Evolutionary conservation across 371 early-diverging fungal species (phyloP).

Genomic region (Apophysomyces variabilis): DNA sequence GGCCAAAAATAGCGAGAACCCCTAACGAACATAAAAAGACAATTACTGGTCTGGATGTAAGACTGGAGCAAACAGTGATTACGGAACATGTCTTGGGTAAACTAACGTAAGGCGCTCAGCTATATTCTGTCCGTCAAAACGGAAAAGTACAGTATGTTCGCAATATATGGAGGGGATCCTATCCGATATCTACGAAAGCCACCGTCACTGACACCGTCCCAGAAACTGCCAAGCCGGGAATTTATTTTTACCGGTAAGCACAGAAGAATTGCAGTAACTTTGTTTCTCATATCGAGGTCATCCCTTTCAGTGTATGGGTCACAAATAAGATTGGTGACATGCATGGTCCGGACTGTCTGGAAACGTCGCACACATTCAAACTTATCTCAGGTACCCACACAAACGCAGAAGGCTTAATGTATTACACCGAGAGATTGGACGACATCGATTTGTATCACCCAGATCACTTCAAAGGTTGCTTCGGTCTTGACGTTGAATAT

Average conservation of each 20-base stretch:
- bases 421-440: constrained; percentile 35
- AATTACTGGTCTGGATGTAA: constrained; percentile 56
- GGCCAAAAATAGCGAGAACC: constrained; percentile 11
- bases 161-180: constrained; percentile 47
- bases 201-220: constrained; percentile 39
- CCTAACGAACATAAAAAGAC: constrained; percentile 39
- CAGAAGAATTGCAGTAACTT: neutral
- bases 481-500: constrained; percentile 28
- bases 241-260: constrained; percentile 54
- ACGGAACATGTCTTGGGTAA: too few species aligned
- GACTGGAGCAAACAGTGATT: neutral
- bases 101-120: constrained; percentile 17
- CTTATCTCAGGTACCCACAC: constrained; percentile 51
- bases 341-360: constrained; percentile 40
- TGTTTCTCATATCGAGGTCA: too few species aligned
- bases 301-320: constrained; percentile 32
- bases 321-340: constrained; percentile 35
- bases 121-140: constrained; percentile 37
- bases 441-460: constrained; percentile 24
- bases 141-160: constrained; percentile 47
- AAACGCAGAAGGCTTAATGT: constrained; percentile 51
- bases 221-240: constrained; percentile 35
- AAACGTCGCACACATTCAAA: constrained; percentile 57
- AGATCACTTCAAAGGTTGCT: constrained; percentile 31
- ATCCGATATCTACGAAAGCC: constrained; percentile 36